Conservation (phyloP, 352 stramenopile species). For the Globisporangium alternatum region DNA sequence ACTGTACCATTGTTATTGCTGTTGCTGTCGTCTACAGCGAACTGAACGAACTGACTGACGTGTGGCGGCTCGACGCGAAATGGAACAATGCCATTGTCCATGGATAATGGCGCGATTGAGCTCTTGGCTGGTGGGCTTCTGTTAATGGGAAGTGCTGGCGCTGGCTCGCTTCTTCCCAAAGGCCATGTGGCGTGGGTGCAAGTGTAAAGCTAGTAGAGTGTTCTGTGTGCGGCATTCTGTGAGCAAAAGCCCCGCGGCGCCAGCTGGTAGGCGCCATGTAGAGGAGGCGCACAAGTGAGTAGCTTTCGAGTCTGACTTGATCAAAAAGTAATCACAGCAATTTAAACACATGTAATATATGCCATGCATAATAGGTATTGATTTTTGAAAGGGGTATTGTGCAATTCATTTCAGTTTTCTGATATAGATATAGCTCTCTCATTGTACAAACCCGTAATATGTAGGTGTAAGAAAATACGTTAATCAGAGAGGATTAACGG, state of each 20-base stretch:
- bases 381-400: too few species aligned
- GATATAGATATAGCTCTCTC: too few species aligned
- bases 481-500: neutral
- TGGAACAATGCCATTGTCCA: constrained; percentile 7
- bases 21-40: neutral
- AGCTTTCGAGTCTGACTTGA: constrained; percentile 6
- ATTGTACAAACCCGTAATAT: too few species aligned
- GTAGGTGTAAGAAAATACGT: too few species aligned
- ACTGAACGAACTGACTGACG: neutral
- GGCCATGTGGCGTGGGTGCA: constrained; percentile 5
- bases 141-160: neutral
- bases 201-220: neutral
- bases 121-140: neutral
- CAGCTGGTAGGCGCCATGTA: constrained; percentile 18
- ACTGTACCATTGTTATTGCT: constrained; percentile 5
- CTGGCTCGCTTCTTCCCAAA: constrained; percentile 4
- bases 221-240: neutral
- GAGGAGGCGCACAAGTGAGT: neutral
- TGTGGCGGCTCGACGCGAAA: neutral
- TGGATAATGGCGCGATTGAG: neutral
- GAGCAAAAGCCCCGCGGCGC: neutral
- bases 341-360: too few species aligned
- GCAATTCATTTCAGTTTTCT: too few species aligned
- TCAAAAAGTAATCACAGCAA: too few species aligned
- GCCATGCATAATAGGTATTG: too few species aligned